These are phyloP conservation scores for Chamaenerion angustifolium DNA, from an alignment of 345 rosid species.

Conservation along the genomic window DNA sequence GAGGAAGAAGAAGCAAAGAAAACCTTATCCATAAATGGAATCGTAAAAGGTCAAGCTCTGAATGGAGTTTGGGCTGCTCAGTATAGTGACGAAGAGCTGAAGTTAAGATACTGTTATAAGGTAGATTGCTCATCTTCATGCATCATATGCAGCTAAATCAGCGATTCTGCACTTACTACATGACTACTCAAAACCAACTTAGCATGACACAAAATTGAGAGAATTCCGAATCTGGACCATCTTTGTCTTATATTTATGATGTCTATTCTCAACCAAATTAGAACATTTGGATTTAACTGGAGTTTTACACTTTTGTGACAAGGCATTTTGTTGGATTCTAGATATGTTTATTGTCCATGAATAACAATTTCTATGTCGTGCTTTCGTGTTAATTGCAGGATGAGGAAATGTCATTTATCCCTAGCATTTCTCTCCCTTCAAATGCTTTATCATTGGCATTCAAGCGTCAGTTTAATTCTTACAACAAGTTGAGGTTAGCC, in stretches of 20 bases:
- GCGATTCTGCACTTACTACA: too few species aligned
- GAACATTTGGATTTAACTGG: too few species aligned
- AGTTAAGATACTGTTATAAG: constrained; percentile 69
- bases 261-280: too few species aligned
- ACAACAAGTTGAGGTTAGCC: constrained; percentile 73
- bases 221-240: too few species aligned
- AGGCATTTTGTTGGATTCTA: too few species aligned
- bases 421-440: constrained; percentile 75
- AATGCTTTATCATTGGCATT: constrained; percentile 76
- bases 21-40: constrained; percentile 45
- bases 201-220: too few species aligned
- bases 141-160: too few species aligned
- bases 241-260: too few species aligned
- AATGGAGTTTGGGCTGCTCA: constrained; percentile 64
- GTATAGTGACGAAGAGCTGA: constrained; percentile 58
- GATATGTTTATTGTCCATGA: too few species aligned
- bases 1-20: constrained; percentile 33
- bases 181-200: too few species aligned
- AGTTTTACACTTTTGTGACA: too few species aligned
- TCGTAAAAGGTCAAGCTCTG: constrained; percentile 40
- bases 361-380: not conserved
- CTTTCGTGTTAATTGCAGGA: constrained; percentile 37
- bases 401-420: constrained; percentile 69
- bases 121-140: constrained; percentile 12
- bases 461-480: constrained; percentile 68